A percentile compares a stretch with the other conserved stretches of the same genome.
Conservation (phyloP, 345 rosid genomes). For the Murraya koenigii region DNA sequence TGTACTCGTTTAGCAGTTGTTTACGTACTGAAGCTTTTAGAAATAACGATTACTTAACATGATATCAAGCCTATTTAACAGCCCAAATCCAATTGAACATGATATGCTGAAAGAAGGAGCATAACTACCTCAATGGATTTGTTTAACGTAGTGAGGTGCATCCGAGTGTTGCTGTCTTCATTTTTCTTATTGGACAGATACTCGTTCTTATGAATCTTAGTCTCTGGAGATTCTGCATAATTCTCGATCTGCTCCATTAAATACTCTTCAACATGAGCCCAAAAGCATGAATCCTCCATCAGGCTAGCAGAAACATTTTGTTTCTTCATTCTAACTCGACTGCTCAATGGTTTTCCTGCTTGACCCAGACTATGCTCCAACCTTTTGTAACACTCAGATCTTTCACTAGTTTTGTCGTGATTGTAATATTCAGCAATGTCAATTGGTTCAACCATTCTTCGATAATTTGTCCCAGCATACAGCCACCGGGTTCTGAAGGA, state of each 20-base stretch:
- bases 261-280: conserved; percentile 80
- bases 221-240: background rate
- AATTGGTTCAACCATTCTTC: conserved; percentile 76
- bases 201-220: background rate
- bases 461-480: conserved; percentile 44
- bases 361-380: conserved; percentile 45
- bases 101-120: no score
- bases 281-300: conserved; percentile 72
- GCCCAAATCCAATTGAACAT: no score
- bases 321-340: background rate
- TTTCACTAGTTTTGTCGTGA: conserved; percentile 34
- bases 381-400: conserved; percentile 44
- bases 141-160: background rate
- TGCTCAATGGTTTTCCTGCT: background rate
- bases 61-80: no score
- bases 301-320: conserved; percentile 26
- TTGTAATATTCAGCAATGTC: conserved; percentile 64
- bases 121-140: background rate
- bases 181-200: background rate
- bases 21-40: no score
- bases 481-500: conserved; percentile 32
- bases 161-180: background rate
- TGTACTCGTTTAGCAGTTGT: no score
- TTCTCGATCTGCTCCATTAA: no score
- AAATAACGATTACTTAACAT: no score